Evolutionary conservation across 495 filamentous ascomycete genomes (phyloP).

Genomic region (Schizothecium vesticola): DNA sequence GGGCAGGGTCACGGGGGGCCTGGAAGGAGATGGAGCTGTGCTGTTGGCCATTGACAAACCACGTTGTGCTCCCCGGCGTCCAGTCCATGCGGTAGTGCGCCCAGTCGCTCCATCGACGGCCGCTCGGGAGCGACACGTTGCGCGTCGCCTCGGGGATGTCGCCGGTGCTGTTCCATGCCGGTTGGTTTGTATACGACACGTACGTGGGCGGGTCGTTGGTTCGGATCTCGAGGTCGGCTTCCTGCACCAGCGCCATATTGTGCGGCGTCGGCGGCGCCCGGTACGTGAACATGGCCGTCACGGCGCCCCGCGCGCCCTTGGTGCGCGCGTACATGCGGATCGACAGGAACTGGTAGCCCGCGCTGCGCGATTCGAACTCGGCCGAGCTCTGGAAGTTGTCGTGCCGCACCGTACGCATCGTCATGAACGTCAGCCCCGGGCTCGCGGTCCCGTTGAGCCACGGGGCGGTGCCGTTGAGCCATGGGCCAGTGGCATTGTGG

Average conservation of each 20-base stretch:
- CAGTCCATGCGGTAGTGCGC: constrained; percentile 68
- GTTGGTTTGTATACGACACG: constrained; percentile 72
- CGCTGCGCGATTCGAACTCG: constrained; percentile 56
- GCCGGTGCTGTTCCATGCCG: constrained; percentile 41
- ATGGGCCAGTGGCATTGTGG: neutral
- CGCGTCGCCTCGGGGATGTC: constrained; percentile 42
- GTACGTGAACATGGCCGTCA: constrained; percentile 68
- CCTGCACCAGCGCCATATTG: constrained; percentile 47
- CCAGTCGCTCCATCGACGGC: constrained; percentile 59
- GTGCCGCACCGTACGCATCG: constrained; percentile 56
- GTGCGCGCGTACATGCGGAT: constrained; percentile 56
- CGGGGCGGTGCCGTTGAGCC: neutral
- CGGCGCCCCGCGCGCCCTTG: constrained; percentile 51
- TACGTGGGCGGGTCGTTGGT: constrained; percentile 52
- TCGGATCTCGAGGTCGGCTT: constrained; percentile 74
- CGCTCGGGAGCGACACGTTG: constrained; percentile 40
- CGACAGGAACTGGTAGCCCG: constrained; percentile 55
- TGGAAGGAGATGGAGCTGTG: constrained; percentile 56
- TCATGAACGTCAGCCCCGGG: constrained; percentile 47
- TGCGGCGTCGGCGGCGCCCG: constrained; percentile 24
- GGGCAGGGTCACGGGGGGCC: constrained; percentile 54
- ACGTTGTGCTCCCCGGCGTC: constrained; percentile 52
- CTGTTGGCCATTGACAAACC: constrained; percentile 59
- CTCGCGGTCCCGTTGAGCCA: neutral
- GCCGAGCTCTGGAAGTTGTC: constrained; percentile 52